Base-by-base conservation (phyloP, 495 filamentous ascomycete genomes). In the Hypoxylon intermedium region DNA sequence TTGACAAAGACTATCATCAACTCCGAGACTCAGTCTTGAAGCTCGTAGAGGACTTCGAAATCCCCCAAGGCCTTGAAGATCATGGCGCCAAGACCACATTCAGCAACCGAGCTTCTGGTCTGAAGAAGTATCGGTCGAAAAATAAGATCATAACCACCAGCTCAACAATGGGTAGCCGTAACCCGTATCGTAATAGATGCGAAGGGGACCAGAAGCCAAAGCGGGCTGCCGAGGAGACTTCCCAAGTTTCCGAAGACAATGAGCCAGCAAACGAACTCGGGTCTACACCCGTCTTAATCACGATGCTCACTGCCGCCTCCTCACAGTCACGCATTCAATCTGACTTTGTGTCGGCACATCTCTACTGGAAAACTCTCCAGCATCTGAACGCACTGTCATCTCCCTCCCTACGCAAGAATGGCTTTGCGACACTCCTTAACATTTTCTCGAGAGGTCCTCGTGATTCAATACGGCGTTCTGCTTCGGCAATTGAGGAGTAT, bases 1-100 rank as follows among this genome's bases (percentile, higher is more conserved):
- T 91, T 5, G 87, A 90, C 67, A 89, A 89, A 60, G 89, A 92
- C 61, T 90, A 94, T 61, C 89, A 94, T 71, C 87, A 90, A 48
- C 75, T 96, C 6, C 88, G 93, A 51, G 87, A 90, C 28, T 89
- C 90, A 5, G 89, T 96, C 41, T 75, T 90, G 40, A 92, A 90
- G 66, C 79, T 96, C 2, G 87, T 94, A 13, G 83, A 89, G 58
- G 90, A 94, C 34, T 90, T 87, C 54, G 89, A 92, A 59, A 87
- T 89, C 16, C 87, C 87, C 2, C 83, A 85, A 36, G 82, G 77
- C 23, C 67, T 85, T 0, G 78, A 84, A 38, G 81, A 84, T 24
- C 77, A 74, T 19, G 74, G 80, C 24, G 70, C 67, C 51, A 78
- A 81, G 36, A 84, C 84, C 50, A 82, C 77, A 5, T 87, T 87